A percentile compares a stretch with the other conserved stretches of the same genome.
These are phyloP conservation scores for Irpex sp. DNA, from an alignment of 1,284 basidiomycete genomes.

Conservation along the genomic window DNA sequence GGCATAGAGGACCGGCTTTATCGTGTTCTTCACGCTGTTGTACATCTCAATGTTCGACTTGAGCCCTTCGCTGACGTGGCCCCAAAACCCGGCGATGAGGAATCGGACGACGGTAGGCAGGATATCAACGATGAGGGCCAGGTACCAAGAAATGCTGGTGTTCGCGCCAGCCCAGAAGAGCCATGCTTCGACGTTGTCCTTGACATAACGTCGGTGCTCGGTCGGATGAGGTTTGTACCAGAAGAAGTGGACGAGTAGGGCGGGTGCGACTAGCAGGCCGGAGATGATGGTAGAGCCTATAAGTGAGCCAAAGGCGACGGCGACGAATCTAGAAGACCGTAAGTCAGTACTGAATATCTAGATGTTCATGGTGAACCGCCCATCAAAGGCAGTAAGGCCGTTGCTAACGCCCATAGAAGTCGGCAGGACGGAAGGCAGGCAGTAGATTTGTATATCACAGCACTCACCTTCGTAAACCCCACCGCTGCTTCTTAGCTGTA, in stretches of 20 bases:
- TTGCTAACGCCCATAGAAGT: neutral
- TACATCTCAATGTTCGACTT: conserved; percentile 68
- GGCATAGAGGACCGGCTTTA: conserved; percentile 68
- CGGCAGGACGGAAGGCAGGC: neutral
- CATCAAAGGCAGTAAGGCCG: neutral
- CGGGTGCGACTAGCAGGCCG: conserved; percentile 53
- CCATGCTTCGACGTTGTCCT: conserved; percentile 71
- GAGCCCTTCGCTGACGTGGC: conserved; percentile 66
- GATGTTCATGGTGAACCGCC: neutral
- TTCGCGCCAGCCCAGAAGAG: conserved; percentile 77
- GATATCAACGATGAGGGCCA: conserved; percentile 67
- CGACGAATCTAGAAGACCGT: conserved; percentile 42
- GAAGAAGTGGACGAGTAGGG: conserved; percentile 59
- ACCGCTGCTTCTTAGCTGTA: conserved; percentile 40
- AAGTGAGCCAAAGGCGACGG: conserved; percentile 64
- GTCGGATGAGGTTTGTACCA: conserved; percentile 62
- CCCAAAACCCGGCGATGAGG: conserved; percentile 59
- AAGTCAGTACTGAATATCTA: neutral
- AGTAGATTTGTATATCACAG: neutral
- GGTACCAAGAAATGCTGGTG: conserved; percentile 70
- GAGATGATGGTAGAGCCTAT: conserved; percentile 68
- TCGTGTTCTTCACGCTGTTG: conserved; percentile 59
- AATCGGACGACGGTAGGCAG: conserved; percentile 52
- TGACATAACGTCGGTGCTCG: conserved; percentile 53
- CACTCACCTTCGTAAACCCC: conserved; percentile 52